phyloP scores from a whole-genome alignment of 225 moss, liverwort and hornwort genomes.

The Takakia lepidozioides region DNA sequence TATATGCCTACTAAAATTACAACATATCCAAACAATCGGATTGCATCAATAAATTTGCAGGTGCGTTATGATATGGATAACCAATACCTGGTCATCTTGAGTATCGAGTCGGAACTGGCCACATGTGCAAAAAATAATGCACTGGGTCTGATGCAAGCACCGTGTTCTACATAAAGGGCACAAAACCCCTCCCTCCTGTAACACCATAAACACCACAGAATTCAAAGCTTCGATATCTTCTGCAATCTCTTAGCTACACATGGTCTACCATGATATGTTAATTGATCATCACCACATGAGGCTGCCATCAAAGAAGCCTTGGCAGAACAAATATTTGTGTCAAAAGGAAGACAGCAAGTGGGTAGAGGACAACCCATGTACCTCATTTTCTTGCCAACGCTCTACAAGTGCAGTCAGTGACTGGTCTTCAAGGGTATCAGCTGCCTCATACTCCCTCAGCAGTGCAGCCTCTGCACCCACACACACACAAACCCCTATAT shows the following conservation, averaged over 20 bases:
- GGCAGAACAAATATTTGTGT: not conserved
- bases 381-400: slow-evolving; percentile 63
- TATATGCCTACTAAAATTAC: not conserved
- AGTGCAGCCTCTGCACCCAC: slow-evolving; percentile 76
- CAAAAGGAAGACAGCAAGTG: no score
- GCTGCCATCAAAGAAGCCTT: not conserved
- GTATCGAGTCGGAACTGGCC: slow-evolving; percentile 83
- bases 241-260: no score
- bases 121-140: slow-evolving; percentile 66
- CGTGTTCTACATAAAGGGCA: slow-evolving; percentile 81
- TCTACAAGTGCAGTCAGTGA: slow-evolving; percentile 59
- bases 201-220: no score
- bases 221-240: no score
- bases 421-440: slow-evolving; percentile 71
- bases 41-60: not conserved
- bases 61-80: slow-evolving; percentile 2
- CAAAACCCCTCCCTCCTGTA: slow-evolving; percentile 59
- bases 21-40: not conserved
- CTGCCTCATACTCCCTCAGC: slow-evolving; percentile 75
- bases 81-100: slow-evolving; percentile 66
- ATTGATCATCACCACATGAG: not conserved
- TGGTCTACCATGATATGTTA: not conserved
- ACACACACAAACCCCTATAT: no score
- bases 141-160: slow-evolving; percentile 58
- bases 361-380: not conserved